Evolutionary conservation across 192 early-diverging fungal species (phyloP), one percentile per base, ranked within the genome.

Genomic region (Coemansia sp.): DNA sequence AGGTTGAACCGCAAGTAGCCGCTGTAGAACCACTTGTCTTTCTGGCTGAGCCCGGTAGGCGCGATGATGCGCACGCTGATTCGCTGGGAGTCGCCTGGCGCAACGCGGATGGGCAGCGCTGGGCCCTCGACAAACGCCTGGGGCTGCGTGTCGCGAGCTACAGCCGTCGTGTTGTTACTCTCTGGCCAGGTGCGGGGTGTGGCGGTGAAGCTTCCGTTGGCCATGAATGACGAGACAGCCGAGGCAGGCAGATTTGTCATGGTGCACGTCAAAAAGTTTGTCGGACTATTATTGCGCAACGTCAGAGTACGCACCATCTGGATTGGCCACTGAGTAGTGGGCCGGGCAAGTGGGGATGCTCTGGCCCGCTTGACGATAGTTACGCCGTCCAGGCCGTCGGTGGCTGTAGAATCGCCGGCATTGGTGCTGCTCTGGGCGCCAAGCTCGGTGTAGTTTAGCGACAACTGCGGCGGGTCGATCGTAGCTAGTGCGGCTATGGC

Each of bases 1-100:
- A 82, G 64, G 52, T 77, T 83, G 59, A 83, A 76, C 2, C 65
- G 71, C 52, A 83, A 23, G 42, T 74, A 83, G 2, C 80, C 80
- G 47, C 80, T 68, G 56, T 73, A 83, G 20, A 77, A 53, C 80
- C 80, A 83, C 26, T 47, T 63, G 41, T 77, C 80, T 39, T 16
- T 42, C 10, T 26, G 25, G 62, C 65, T 64, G 31, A 83, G 65
- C 4, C 68, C 76, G 12, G 61, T 65, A 1, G 80, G 80, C 18
- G 75, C 70, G 6, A 39, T 45, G 48, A 83, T 77, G 39, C 68
- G 68, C 50, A 83, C 75, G 9, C 45, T 31, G 20, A 83, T 61
- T 3, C 41, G 38, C 56, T 77, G 67, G 1, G 39, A 18, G 16
- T 41, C 42, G 20, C 74, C 74, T 8, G 79, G 79, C 7, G 70